These are phyloP conservation scores for Dysphania ambrosioides DNA, from an alignment of 148 eudicot genomes.

Conservation along the genomic window DNA sequence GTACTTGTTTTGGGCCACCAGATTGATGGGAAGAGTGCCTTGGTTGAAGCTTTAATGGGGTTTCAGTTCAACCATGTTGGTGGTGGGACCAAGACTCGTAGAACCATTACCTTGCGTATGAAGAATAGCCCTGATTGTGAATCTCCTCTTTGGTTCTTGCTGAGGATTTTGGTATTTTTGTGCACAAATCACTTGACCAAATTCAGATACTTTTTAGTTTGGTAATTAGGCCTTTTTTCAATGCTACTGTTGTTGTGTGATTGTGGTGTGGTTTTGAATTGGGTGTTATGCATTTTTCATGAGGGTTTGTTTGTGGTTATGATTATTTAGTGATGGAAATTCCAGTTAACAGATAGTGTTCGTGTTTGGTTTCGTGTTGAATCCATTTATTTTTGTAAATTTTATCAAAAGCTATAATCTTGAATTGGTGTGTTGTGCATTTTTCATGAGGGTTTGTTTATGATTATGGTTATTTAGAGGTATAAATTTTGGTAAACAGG, in stretches of 20 bases:
- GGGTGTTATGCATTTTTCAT: neutral
- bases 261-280: neutral
- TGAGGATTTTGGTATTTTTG: conserved; percentile 41
- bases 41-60: conserved; percentile 92
- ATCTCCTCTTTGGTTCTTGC: conserved; percentile 68
- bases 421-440: too few species aligned
- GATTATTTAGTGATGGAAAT: too few species aligned
- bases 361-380: too few species aligned
- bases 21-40: conserved; percentile 91
- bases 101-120: conserved; percentile 96
- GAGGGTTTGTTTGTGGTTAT: neutral
- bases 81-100: conserved; percentile 93
- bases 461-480: neutral
- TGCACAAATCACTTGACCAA: conserved; percentile 53
- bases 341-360: too few species aligned
- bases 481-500: neutral
- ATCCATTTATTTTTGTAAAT: too few species aligned
- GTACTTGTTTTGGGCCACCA: conserved; percentile 94
- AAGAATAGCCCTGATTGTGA: conserved; percentile 63
- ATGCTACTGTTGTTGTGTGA: too few species aligned
- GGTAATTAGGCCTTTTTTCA: neutral
- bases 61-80: conserved; percentile 99
- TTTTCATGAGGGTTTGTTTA: too few species aligned
- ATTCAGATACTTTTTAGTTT: conserved; percentile 57
- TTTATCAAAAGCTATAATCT: too few species aligned